A percentile compares a stretch with the other conserved stretches of the same genome.
Evolutionary conservation across 2,329 filamentous ascomycete species (phyloP).

Genomic region (Dactylonectria estremocensis): DNA sequence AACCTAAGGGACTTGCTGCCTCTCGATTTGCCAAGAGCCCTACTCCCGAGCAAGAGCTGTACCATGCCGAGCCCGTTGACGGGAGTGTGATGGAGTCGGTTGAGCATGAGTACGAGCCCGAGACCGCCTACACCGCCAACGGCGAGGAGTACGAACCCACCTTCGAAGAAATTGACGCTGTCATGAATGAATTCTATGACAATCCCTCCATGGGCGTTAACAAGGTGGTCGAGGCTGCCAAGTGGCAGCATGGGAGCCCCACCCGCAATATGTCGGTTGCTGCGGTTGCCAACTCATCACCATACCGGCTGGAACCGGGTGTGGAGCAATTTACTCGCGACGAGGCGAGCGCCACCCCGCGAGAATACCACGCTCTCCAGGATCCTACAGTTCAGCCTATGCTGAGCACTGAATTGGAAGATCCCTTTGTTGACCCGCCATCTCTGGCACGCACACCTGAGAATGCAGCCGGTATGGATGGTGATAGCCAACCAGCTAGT

Average conservation of each 20-base stretch:
- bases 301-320: constrained; percentile 66
- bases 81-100: constrained; percentile 50
- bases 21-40: constrained; percentile 63
- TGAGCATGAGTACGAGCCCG: constrained; percentile 44
- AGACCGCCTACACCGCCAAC: constrained; percentile 34
- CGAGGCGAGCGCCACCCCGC: constrained; percentile 81
- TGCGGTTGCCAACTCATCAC: constrained; percentile 61
- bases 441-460: constrained; percentile 65
- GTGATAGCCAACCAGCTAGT: constrained; percentile 77
- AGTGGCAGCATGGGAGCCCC: constrained; percentile 55
- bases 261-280: constrained; percentile 42
- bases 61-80: constrained; percentile 46
- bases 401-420: constrained; percentile 71
- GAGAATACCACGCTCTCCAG: constrained; percentile 64
- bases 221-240: constrained; percentile 65
- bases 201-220: constrained; percentile 84
- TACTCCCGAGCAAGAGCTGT: constrained; percentile 46
- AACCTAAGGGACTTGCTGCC: constrained; percentile 59
- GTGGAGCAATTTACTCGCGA: constrained; percentile 74
- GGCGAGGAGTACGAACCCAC: constrained; percentile 61
- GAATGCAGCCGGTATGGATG: constrained; percentile 61
- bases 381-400: constrained; percentile 63
- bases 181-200: constrained; percentile 87
- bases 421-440: constrained; percentile 72
- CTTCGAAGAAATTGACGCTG: constrained; percentile 90